phyloP scores from a whole-genome alignment of 768 basidiomycete species.

The Holtermanniella nyarrowii region DNA sequence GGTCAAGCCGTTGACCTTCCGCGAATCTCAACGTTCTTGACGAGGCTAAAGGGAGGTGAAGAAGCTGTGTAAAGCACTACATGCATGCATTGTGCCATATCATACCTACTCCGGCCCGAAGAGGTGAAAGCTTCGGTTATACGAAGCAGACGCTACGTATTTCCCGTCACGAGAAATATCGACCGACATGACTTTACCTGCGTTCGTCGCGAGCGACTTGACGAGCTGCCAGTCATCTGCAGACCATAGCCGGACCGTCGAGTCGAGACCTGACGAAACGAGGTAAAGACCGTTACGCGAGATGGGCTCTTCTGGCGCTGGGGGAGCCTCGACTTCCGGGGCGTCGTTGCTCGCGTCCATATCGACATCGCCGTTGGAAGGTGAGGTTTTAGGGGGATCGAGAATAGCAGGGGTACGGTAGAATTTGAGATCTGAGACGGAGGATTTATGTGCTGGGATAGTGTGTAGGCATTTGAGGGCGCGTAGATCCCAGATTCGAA shows the following conservation, averaged over 20 bases:
- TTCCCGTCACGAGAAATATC: conserved; percentile 76
- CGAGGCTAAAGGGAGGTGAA: conserved; percentile 19
- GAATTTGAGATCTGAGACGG: conserved; percentile 90
- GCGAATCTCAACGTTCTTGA: conserved; percentile 26
- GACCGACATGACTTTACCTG: conserved; percentile 96
- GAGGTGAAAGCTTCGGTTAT: conserved; percentile 87
- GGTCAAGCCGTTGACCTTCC: conserved; percentile 25
- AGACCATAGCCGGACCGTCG: conserved; percentile 89
- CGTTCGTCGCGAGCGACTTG: conserved; percentile 74
- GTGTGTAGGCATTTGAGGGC: conserved; percentile 86
- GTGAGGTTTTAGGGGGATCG: conserved; percentile 1
- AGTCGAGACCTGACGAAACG: conserved; percentile 88
- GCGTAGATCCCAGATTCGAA: conserved; percentile 97
- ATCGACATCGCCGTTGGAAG: conserved; percentile 5
- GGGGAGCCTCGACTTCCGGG: conserved; percentile 2
- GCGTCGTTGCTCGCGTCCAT: conserved; percentile 6
- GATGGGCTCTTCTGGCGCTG: conserved; percentile 1
- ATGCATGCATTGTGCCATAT: background rate
- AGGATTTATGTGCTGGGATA: conserved; percentile 89
- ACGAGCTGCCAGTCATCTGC: conserved; percentile 96
- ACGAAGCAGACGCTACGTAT: conserved; percentile 78
- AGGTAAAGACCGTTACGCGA: conserved; percentile 66
- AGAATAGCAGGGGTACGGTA: conserved; percentile 49
- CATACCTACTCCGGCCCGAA: conserved; percentile 58
- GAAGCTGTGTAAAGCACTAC: background rate